Evolutionary conservation across 352 stramenopile species (phyloP).

Genomic region (Globisporangium rhizosaccharum): DNA sequence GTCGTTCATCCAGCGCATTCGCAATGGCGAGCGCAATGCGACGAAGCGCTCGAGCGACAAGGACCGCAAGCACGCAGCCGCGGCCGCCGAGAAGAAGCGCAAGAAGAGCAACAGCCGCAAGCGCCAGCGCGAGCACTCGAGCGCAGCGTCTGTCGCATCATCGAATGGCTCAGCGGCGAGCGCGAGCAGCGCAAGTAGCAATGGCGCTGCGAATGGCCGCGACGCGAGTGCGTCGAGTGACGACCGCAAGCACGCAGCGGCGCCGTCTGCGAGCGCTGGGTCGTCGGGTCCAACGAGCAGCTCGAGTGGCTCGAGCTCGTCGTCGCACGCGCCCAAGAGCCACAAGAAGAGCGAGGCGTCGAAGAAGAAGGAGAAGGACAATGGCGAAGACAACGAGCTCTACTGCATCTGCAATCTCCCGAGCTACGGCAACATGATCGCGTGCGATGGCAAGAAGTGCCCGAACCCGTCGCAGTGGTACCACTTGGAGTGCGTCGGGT

Average conservation of each 20-base stretch:
- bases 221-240: conserved; percentile 5
- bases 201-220: conserved; percentile 1
- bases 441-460: conserved; percentile 84
- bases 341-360: conserved; percentile 34
- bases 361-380: conserved; percentile 62
- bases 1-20: conserved; percentile 77
- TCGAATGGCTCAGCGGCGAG: not conserved
- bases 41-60: conserved; percentile 56
- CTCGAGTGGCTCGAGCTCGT: conserved; percentile 15
- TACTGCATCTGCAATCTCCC: conserved; percentile 86
- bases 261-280: not conserved
- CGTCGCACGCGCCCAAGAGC: conserved; percentile 23
- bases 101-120: conserved; percentile 74
- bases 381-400: conserved; percentile 80
- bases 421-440: conserved; percentile 88
- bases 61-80: conserved; percentile 36
- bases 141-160: conserved; percentile 5
- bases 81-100: conserved; percentile 42
- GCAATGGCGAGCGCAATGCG: conserved; percentile 69
- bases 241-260: conserved; percentile 22
- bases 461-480: conserved; percentile 87
- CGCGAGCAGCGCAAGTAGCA: conserved; percentile 15
- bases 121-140: conserved; percentile 39
- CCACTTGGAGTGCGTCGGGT: conserved; percentile 80
- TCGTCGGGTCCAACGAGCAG: conserved; percentile 3